Evolutionary conservation across 345 rosid genomes (phyloP).

Genomic region (Sonneratia alba): DNA sequence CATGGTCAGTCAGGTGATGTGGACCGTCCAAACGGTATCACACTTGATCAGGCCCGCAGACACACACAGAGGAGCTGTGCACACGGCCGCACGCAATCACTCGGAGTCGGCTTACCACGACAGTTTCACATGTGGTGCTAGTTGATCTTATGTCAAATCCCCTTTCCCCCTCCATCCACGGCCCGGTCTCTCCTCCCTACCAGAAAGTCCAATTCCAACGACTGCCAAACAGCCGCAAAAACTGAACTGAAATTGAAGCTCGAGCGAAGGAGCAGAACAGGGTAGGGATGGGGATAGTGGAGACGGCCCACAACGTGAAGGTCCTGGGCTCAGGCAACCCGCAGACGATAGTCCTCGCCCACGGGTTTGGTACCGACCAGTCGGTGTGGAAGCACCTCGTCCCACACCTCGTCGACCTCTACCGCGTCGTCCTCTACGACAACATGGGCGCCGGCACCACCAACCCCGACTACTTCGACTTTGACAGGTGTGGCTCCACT

Average conservation of each 20-base stretch:
- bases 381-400: slow-evolving; percentile 89
- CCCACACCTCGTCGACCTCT: slow-evolving; percentile 63
- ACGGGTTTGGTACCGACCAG: slow-evolving; percentile 92
- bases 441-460: slow-evolving; percentile 95
- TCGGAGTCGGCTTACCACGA: not conserved
- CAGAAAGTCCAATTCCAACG: not conserved
- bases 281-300: slow-evolving; percentile 53
- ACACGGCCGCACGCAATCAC: not conserved
- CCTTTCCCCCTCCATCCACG: not conserved
- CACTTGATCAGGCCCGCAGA: not conserved
- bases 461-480: slow-evolving; percentile 81
- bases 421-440: slow-evolving; percentile 62
- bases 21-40: not conserved
- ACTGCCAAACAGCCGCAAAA: not conserved
- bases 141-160: not conserved
- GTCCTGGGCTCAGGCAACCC: slow-evolving; percentile 53
- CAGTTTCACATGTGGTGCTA: not conserved
- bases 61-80: not conserved
- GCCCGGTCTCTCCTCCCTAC: not conserved
- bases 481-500: slow-evolving; percentile 15
- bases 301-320: slow-evolving; percentile 78
- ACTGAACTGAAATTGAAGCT: not conserved
- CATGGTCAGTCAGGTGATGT: not conserved
- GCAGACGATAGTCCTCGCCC: slow-evolving; percentile 48
- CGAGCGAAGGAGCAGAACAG: not conserved